Evolutionary conservation across 495 filamentous ascomycete species (phyloP), one percentile per base, ranked within the genome.

Genomic region (Tuber brumale): DNA sequence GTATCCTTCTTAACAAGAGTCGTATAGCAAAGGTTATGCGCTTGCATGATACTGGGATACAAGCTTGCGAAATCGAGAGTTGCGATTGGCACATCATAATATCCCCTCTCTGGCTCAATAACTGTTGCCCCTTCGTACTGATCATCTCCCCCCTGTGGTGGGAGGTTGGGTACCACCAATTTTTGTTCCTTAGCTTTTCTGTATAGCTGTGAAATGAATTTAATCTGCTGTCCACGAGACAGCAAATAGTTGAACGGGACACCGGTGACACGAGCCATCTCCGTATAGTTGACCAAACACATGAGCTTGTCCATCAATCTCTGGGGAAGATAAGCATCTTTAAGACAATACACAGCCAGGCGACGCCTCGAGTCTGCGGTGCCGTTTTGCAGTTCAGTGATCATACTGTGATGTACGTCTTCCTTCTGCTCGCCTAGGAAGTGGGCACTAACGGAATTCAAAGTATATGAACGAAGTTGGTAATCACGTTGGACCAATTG

Each of bases 211-310:
- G 94, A 97, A 84, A 99, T 88, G 85, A 99, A 98, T 82, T 97
- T 97, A 81, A 98, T 92, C 83, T 99, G 95, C 82, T 99, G 95
- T 70, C 95, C 95, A 83, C 93, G 90, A 41, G 96, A 88, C 6
- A 99, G 89, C 31, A 99, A 89, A 81, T 91, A 97, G 81, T 96
- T 97, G 87, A 98, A 99, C 1, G 95, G 96, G 1, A 99, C 94
- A 76, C 95, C 95, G 27, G 95, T 99, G 82, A 99, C 95, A 89
- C 95, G 95, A 61, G 95, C 95, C 95, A 99, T 99, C 84, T 99
- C 95, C 0, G 95, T 98, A 81, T 97, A 97, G 84, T 99, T 99
- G 82, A 97, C 91, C 42, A 99, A 87, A 84, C 95, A 97, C 84
- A 96, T 97, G 44, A 99, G 87, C 81, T 99, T 99, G 84, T 99